These are phyloP conservation scores for Basidiobolus heterosporus DNA, from an alignment of 371 early-diverging fungal genomes.

Conservation along the genomic window DNA sequence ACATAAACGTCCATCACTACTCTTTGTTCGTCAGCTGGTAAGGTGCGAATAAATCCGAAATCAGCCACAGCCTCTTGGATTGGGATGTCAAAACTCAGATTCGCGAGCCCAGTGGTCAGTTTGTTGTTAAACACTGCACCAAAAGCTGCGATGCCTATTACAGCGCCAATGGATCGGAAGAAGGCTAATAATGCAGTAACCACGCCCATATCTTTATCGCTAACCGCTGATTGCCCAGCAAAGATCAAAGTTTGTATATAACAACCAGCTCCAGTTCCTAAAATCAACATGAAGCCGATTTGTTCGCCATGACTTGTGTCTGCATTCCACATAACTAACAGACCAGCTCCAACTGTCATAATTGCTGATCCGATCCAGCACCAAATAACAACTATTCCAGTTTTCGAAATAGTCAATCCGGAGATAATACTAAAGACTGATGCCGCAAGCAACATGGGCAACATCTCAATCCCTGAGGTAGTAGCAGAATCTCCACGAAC, in stretches of 20 bases:
- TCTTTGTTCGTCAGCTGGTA: too few species aligned
- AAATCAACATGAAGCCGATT: conserved; percentile 21
- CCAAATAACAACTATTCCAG: conserved; percentile 12
- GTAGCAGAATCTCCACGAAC: conserved; percentile 14
- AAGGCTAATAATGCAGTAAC: conserved; percentile 38
- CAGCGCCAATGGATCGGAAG: conserved; percentile 45
- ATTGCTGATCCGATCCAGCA: conserved; percentile 23
- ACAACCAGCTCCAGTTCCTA: conserved; percentile 33
- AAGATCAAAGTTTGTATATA: conserved; percentile 19
- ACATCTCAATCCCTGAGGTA: conserved; percentile 20
- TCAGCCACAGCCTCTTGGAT: too few species aligned
- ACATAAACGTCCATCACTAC: too few species aligned
- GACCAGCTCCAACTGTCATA: conserved; percentile 17
- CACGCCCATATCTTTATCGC: conserved; percentile 17
- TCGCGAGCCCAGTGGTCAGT: too few species aligned
- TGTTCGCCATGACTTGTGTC: conserved; percentile 13
- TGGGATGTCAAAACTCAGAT: too few species aligned
- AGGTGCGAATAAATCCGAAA: too few species aligned
- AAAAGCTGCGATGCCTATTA: conserved; percentile 42
- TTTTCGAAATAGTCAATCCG: conserved; percentile 12
- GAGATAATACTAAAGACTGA: conserved; percentile 11
- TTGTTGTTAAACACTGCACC: conserved; percentile 30
- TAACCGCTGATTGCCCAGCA: conserved; percentile 3
- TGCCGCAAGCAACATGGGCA: conserved; percentile 8
- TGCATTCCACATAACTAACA: conserved; percentile 22